Evolutionary conservation across 2,329 filamentous ascomycete species (phyloP).

Genomic region (Trichoderma semiorbis): DNA sequence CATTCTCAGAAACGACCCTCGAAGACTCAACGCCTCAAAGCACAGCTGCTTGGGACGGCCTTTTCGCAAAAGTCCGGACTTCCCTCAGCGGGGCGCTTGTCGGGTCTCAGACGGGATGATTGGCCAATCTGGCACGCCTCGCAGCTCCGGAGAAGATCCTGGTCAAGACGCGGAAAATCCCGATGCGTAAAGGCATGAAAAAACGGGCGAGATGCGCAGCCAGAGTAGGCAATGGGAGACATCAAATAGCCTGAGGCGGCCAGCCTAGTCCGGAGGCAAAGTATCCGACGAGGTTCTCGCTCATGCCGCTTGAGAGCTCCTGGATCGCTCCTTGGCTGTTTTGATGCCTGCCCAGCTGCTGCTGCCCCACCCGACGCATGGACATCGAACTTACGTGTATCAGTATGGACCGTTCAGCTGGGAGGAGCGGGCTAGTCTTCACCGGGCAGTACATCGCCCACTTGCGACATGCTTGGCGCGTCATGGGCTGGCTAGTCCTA

Average conservation of each 20-base stretch:
- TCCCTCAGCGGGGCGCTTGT: not conserved
- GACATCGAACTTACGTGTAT: not conserved
- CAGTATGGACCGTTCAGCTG: not conserved
- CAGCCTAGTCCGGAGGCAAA: not conserved
- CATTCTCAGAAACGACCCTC: not conserved
- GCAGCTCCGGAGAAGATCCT: slow-evolving; percentile 7
- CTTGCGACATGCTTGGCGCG: not conserved
- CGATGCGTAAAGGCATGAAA: not conserved
- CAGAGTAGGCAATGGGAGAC: not conserved
- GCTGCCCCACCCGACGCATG: not conserved
- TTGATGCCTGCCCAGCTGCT: not conserved
- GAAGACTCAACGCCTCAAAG: slow-evolving; percentile 6
- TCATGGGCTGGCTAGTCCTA: not conserved
- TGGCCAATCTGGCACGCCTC: slow-evolving; percentile 1
- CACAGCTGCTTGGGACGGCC: slow-evolving; percentile 7
- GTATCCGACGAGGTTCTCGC: not conserved
- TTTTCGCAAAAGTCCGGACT: slow-evolving; percentile 20
- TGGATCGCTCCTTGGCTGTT: not conserved
- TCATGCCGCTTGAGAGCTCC: not conserved
- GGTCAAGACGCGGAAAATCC: not conserved
- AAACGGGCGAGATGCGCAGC: not conserved
- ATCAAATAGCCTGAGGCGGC: not conserved
- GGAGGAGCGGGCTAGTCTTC: not conserved
- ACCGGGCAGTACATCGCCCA: not conserved
- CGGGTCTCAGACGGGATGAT: not conserved